Evolutionary conservation across 441 rosid genomes (phyloP), one percentile per base, ranked within the genome.

Genomic region (Mallotus repandus): DNA sequence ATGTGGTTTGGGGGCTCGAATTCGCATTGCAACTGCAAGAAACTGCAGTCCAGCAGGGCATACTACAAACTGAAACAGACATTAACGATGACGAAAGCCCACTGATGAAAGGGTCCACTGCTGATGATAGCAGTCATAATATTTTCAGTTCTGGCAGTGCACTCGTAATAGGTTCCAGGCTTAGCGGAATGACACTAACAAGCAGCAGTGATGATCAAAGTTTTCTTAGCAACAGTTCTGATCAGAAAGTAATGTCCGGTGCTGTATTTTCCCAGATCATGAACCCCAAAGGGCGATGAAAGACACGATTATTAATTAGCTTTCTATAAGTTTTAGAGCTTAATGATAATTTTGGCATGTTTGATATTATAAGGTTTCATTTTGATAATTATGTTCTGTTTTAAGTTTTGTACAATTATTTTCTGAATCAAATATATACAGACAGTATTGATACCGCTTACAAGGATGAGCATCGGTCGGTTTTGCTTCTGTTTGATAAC

Each of bases 1-100:
- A 89, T 32, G 83, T 89, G 53, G 85, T 85, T 38, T 77, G 86
- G 84, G 63, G 69, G 9, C 86, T 86, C 15, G 87, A 84, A 70
- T 87, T 89, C 22, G 90, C 88, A 0, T 76, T 85, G 76, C 88
- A 84, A 76, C 81, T 86, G 35, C 88, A 86, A 70, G 76, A 79
- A 45, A 35, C 46, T 11, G 74, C 56, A 0, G 66, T 29, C 41
- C 9, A 50, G 3, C 58, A 25, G 11, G 21, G 14, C 13, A 7
- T 1, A 16, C 21, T 13, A 14, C 43, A 49, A 66, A 22, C 57
- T 22, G 70, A 49, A 66, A 16, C 7, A 2, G 56, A 29, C 57
- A 50, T 13, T 14, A 35, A 35, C 41, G 70, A 49, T 25, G 15
- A 7, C 13, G 45, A 50, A 12, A 49, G 43, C 1, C 70, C 58